These are phyloP conservation scores for Penicillium samsonianum DNA, from an alignment of 495 filamentous ascomycete genomes.

Conservation along the genomic window DNA sequence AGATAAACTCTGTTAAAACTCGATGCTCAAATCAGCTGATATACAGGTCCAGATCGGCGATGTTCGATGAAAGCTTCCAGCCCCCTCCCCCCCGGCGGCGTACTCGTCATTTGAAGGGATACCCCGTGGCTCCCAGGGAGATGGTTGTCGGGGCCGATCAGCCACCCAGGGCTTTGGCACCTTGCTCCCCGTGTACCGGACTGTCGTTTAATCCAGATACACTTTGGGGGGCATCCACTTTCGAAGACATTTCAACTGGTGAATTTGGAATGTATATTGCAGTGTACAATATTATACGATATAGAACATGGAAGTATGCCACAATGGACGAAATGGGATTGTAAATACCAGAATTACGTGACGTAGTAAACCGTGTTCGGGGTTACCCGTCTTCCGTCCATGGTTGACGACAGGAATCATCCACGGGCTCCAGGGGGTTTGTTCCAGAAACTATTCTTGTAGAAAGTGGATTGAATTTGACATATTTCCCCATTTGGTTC, in stretches of 20 bases:
- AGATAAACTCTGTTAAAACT: background rate
- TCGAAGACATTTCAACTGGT: background rate
- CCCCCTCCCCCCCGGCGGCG: background rate
- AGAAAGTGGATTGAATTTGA: constrained; percentile 1
- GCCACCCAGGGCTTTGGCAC: constrained; percentile 6
- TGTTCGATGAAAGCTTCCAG: background rate
- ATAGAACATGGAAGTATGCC: background rate
- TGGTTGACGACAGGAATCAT: constrained; percentile 5
- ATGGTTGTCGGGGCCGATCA: constrained; percentile 11
- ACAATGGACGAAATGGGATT: background rate
- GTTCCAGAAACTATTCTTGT: background rate
- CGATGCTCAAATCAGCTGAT: constrained; percentile 6
- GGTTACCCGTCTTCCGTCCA: background rate
- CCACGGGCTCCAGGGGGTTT: background rate
- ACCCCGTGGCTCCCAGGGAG: constrained; percentile 5
- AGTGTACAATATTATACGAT: background rate
- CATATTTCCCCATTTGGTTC: background rate
- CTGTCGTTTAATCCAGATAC: background rate
- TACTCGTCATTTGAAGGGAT: constrained; percentile 5
- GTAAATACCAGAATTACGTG: constrained; percentile 2
- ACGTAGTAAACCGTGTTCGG: background rate
- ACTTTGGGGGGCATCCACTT: background rate
- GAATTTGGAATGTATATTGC: background rate
- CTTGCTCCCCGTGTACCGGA: constrained; percentile 2
- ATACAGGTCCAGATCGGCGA: constrained; percentile 1